Evolutionary conservation across 495 filamentous ascomycete genomes (phyloP).

Genomic region (Lasiosphaeriaceae sp.): DNA sequence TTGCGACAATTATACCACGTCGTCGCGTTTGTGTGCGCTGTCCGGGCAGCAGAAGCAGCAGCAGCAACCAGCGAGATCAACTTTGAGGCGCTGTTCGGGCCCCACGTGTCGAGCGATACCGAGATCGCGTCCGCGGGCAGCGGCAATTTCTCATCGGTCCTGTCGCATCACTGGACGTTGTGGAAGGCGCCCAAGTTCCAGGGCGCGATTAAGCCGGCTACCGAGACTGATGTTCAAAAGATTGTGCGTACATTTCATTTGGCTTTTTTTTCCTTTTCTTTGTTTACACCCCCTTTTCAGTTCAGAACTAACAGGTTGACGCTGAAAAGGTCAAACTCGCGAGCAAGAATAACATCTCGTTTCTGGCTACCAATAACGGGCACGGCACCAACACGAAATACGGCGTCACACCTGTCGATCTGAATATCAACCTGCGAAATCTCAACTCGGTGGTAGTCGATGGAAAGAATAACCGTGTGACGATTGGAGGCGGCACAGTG

Average conservation of each 20-base stretch:
- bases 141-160: not conserved
- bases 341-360: not conserved
- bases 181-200: not conserved
- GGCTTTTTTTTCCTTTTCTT: not conserved
- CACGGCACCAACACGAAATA: not conserved
- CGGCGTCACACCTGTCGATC: constrained; percentile 9
- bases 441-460: constrained; percentile 28
- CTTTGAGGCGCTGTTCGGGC: not conserved
- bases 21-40: too few relatives aligned
- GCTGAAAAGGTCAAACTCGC: constrained; percentile 1
- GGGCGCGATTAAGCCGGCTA: not conserved
- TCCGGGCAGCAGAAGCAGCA: not conserved
- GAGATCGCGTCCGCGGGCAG: not conserved
- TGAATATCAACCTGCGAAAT: constrained; percentile 27
- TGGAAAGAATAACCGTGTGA: not conserved
- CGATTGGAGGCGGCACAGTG: not conserved
- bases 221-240: not conserved
- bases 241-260: not conserved
- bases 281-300: not conserved
- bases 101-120: not conserved
- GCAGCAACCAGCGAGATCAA: not conserved
- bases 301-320: not conserved
- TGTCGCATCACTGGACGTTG: not conserved
- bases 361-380: constrained; percentile 6
- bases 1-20: too few relatives aligned